These are phyloP conservation scores for Moricandia arvensis DNA, from an alignment of 345 rosid species.

Conservation along the genomic window DNA sequence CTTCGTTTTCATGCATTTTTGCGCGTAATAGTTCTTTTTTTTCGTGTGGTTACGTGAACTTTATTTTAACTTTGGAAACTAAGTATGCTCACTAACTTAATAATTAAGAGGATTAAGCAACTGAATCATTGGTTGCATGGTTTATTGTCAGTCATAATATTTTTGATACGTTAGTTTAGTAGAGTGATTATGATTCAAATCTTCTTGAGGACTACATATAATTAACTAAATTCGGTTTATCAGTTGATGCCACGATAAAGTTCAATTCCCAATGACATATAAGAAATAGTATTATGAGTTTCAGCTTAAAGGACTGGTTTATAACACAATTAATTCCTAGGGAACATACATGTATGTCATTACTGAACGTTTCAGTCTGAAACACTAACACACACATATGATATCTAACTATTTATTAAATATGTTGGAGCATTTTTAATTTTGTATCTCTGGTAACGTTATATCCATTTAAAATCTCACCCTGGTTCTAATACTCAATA, in stretches of 20 bases:
- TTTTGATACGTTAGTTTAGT: neutral
- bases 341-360: slow-evolving; percentile 5
- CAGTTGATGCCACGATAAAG: neutral
- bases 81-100: neutral
- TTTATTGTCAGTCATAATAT: neutral
- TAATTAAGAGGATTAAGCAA: neutral
- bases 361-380: slow-evolving; percentile 8
- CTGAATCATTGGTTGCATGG: neutral
- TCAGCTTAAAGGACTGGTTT: slow-evolving; percentile 1
- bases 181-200: neutral
- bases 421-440: neutral
- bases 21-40: neutral
- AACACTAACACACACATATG: neutral
- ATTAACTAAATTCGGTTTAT: neutral
- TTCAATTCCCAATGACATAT: neutral
- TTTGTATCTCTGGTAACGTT: neutral
- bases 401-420: neutral
- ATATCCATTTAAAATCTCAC: neutral
- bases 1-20: neutral
- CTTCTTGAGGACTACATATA: neutral
- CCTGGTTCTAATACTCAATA: neutral
- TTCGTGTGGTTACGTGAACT: neutral
- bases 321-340: neutral
- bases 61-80: neutral
- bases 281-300: neutral